phyloP scores from a whole-genome alignment of 805 yeast species.

The Teunomyces gatunensis region DNA sequence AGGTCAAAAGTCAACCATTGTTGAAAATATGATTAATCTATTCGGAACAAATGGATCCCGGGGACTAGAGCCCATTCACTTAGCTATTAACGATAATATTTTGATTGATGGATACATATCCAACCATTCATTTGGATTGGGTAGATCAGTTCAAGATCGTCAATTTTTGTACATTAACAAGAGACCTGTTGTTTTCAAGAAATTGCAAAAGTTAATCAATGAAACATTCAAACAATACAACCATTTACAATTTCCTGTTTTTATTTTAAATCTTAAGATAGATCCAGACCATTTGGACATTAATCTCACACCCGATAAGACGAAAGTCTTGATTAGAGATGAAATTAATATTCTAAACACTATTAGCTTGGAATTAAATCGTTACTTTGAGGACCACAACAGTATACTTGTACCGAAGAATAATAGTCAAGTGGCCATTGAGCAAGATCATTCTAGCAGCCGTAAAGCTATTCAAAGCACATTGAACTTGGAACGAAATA shows the following conservation, averaged over 20 bases:
- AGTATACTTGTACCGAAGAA: conserved; percentile 18
- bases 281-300: conserved; percentile 62
- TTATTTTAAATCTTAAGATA: conserved; percentile 58
- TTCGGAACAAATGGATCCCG: conserved; percentile 67
- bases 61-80: conserved; percentile 52
- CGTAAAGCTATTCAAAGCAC: background rate
- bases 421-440: background rate
- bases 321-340: conserved; percentile 64
- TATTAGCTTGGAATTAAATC: conserved; percentile 48
- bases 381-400: conserved; percentile 42
- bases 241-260: conserved; percentile 68
- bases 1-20: conserved; percentile 31
- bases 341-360: conserved; percentile 60
- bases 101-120: conserved; percentile 64
- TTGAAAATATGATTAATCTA: conserved; percentile 60
- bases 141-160: conserved; percentile 64
- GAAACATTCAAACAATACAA: conserved; percentile 75
- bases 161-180: conserved; percentile 73
- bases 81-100: conserved; percentile 37
- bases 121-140: conserved; percentile 70
- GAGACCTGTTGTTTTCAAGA: conserved; percentile 66
- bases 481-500: background rate
- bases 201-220: conserved; percentile 56
- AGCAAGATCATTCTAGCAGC: background rate
- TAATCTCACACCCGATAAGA: conserved; percentile 90